A percentile compares a stretch with the other conserved stretches of the same genome.
phyloP scores from a whole-genome alignment of 352 stramenopile species.

The Globisporangium splendens region DNA sequence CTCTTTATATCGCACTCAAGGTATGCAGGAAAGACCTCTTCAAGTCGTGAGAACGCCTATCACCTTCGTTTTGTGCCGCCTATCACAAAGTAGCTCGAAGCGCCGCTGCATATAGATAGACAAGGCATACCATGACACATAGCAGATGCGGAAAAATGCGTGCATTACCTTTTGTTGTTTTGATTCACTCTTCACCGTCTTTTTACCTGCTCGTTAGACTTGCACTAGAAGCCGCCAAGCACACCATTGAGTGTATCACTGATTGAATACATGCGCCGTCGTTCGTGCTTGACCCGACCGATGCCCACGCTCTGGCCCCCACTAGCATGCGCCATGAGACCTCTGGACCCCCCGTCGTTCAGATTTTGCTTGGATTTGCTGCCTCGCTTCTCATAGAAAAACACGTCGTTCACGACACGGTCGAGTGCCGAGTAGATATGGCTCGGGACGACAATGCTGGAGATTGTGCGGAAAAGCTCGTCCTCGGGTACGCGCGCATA shows the following conservation, averaged over 20 bases:
- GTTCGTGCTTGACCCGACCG: conserved; percentile 63
- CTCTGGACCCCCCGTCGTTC: conserved; percentile 14
- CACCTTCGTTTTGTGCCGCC: too few species aligned
- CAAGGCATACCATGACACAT: too few species aligned
- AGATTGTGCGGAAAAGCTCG: conserved; percentile 63
- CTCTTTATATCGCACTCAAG: neutral
- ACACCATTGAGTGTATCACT: conserved; percentile 75
- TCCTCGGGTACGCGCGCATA: conserved; percentile 55
- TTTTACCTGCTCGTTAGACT: too few species aligned
- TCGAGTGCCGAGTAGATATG: conserved; percentile 71
- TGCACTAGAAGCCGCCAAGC: conserved; percentile 49
- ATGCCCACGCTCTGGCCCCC: conserved; percentile 68
- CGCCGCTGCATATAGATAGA: too few species aligned
- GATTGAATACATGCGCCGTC: conserved; percentile 70
- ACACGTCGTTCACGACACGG: conserved; percentile 78
- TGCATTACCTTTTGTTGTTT: neutral
- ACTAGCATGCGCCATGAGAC: conserved; percentile 33
- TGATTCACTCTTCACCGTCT: conserved; percentile 3
- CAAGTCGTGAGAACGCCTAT: too few species aligned
- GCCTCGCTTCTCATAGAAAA: conserved; percentile 78
- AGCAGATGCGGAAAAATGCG: neutral
- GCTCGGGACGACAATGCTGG: conserved; percentile 55
- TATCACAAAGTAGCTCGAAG: too few species aligned
- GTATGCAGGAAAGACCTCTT: too few species aligned
- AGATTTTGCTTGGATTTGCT: conserved; percentile 14